Conservation (phyloP, 1,139 yeast genomes). For the Spencermartinsiella ligniputridi region DNA sequence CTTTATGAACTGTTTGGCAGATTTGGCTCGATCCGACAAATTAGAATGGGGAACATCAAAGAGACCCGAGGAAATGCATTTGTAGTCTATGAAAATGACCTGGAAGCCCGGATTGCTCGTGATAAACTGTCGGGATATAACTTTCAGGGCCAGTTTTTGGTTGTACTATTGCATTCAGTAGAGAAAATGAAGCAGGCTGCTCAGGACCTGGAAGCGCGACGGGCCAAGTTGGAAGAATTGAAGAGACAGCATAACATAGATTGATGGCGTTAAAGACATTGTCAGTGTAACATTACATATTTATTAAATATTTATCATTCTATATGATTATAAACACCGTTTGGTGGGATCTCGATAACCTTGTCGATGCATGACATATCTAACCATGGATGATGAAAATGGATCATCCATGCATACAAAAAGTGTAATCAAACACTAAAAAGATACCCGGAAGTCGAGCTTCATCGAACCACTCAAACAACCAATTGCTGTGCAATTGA, state of each 20-base stretch:
- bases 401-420: no score
- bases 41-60: slow-evolving; percentile 46
- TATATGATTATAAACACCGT: no score
- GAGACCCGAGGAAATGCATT: slow-evolving; percentile 53
- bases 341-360: no score
- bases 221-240: slow-evolving; percentile 25
- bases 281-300: no score
- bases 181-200: slow-evolving; percentile 32
- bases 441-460: no score
- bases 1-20: slow-evolving; percentile 52
- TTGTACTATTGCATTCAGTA: slow-evolving; percentile 45
- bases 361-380: no score
- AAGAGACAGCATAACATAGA: slow-evolving; percentile 27
- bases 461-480: no score
- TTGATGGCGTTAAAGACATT: no score
- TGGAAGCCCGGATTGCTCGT: slow-evolving; percentile 48
- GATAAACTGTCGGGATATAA: slow-evolving; percentile 58
- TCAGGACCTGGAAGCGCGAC: slow-evolving; percentile 26
- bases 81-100: slow-evolving; percentile 49
- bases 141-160: slow-evolving; percentile 55
- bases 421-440: no score
- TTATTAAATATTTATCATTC: not conserved
- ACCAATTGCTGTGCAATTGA: no score
- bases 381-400: no score
- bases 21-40: slow-evolving; percentile 52